Conservation (phyloP, 1,139 yeast species). For the Candida frijolesensis region DNA sequence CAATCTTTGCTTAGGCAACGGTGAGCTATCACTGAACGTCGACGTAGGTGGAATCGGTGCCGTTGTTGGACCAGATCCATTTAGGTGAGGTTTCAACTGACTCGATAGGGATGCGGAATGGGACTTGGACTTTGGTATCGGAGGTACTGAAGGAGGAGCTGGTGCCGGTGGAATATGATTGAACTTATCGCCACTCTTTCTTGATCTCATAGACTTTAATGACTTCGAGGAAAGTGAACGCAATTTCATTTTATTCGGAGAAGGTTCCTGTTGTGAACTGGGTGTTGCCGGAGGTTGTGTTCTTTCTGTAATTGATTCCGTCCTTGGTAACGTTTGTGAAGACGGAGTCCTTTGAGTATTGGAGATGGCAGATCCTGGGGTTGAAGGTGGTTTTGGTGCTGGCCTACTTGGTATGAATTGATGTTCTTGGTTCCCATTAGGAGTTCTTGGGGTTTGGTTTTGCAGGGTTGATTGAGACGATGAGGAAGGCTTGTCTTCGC, state of each 20-base stretch:
- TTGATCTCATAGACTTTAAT: constrained; percentile 33
- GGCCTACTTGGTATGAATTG: constrained; percentile 69
- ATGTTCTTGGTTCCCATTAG: constrained; percentile 36
- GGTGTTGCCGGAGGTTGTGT: constrained; percentile 10
- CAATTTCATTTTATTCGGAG: constrained; percentile 19
- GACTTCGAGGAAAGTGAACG: constrained; percentile 46
- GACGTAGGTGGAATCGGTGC: constrained; percentile 42
- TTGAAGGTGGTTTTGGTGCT: constrained; percentile 58
- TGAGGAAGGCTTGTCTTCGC: not conserved
- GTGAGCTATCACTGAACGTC: constrained; percentile 23
- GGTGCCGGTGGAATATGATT: constrained; percentile 23
- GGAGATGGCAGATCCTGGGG: constrained; percentile 12
- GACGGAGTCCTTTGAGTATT: constrained; percentile 11
- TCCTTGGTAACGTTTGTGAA: constrained; percentile 2
- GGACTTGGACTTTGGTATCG: constrained; percentile 47
- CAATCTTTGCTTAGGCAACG: constrained; percentile 24
- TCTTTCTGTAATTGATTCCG: not conserved
- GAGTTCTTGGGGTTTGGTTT: constrained; percentile 25
- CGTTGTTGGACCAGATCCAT: constrained; percentile 40
- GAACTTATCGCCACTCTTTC: constrained; percentile 21
- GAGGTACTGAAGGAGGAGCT: constrained; percentile 22
- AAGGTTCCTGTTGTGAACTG: constrained; percentile 5
- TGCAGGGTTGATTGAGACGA: constrained; percentile 13
- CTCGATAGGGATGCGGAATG: constrained; percentile 42
- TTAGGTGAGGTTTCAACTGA: constrained; percentile 13